A percentile compares a stretch with the other conserved stretches of the same genome.
phyloP scores from a whole-genome alignment of 1,284 basidiomycete genomes.

The Cryptococcus jaspeensis region DNA sequence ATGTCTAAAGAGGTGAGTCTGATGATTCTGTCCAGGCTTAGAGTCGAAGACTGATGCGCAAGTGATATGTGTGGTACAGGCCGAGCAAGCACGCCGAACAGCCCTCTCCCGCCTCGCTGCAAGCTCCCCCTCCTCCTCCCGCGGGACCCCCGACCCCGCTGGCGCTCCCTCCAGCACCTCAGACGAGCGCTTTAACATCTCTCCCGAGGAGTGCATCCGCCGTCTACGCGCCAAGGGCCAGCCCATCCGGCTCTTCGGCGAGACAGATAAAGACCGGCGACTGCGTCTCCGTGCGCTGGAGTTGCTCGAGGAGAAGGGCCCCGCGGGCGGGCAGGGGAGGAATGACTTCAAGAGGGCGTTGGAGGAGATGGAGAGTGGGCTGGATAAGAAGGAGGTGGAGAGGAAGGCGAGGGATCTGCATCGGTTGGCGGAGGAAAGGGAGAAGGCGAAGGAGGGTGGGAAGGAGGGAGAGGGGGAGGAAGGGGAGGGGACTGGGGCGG shows the following conservation, averaged over 20 bases:
- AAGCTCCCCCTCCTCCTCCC: constrained; percentile 17
- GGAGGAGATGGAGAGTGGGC: constrained; percentile 76
- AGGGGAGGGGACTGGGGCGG: constrained; percentile 5
- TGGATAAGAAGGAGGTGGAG: constrained; percentile 65
- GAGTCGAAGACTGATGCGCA: background rate
- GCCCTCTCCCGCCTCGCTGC: constrained; percentile 27
- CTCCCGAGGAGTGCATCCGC: constrained; percentile 86
- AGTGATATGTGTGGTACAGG: constrained; percentile 13
- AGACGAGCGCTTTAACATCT: constrained; percentile 75
- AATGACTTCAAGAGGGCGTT: constrained; percentile 95
- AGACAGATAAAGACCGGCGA: constrained; percentile 88
- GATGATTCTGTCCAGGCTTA: constrained; percentile 21
- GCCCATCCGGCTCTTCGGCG: constrained; percentile 91
- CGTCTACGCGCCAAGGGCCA: constrained; percentile 87
- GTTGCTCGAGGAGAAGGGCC: constrained; percentile 82
- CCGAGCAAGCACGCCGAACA: constrained; percentile 26
- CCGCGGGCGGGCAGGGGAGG: constrained; percentile 44
- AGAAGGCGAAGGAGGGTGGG: constrained; percentile 7
- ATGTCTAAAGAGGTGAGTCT: constrained; percentile 49
- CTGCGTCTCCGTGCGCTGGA: constrained; percentile 88
- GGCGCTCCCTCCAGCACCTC: constrained; percentile 8
- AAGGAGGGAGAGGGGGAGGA: constrained; percentile 1
- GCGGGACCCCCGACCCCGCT: constrained; percentile 37
- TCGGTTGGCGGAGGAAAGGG: constrained; percentile 24
- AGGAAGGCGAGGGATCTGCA: constrained; percentile 36